Percentiles rank a stretch among this genome's conserved stretches.
These are phyloP conservation scores for Fusarium scirpi DNA, from an alignment of 2,329 filamentous ascomycete genomes.

Conservation along the genomic window DNA sequence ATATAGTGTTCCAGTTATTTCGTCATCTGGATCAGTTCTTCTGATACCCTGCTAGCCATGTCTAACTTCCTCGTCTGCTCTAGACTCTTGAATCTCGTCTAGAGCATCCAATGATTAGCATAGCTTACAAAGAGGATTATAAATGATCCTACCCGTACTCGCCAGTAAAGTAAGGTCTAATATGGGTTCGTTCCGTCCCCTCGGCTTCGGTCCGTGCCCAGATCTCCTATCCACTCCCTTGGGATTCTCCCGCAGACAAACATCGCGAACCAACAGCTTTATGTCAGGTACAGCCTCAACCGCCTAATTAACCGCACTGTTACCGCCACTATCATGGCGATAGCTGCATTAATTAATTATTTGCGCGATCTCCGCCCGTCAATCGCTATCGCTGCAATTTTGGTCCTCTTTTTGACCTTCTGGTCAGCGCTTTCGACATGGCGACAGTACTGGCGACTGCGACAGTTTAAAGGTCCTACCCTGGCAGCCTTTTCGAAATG, in stretches of 20 bases:
- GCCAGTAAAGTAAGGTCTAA: not conserved
- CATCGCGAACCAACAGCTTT: not conserved
- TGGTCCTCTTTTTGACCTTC: conserved; percentile 11
- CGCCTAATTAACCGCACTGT: not conserved
- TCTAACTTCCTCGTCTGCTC: not conserved
- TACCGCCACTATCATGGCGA: conserved; percentile 15
- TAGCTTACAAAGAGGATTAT: not conserved
- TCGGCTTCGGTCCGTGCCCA: conserved; percentile 5
- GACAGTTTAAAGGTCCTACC: conserved; percentile 56
- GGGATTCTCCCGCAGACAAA: not conserved
- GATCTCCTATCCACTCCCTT: not conserved
- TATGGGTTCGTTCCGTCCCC: not conserved
- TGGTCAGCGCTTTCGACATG: conserved; percentile 39
- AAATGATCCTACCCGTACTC: not conserved
- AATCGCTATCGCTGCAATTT: conserved; percentile 11
- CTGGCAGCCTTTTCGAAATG: conserved; percentile 55
- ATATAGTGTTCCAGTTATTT: not conserved
- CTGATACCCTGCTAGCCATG: not conserved
- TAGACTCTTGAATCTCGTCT: not conserved
- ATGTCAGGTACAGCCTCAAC: not conserved
- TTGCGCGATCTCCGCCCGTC: conserved; percentile 12
- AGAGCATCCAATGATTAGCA: not conserved
- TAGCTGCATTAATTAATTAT: not conserved
- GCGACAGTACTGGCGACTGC: conserved; percentile 53
- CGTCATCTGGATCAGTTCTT: not conserved